Conservation (phyloP, 805 yeast genomes). For the Yamadazyma phyllophila region DNA sequence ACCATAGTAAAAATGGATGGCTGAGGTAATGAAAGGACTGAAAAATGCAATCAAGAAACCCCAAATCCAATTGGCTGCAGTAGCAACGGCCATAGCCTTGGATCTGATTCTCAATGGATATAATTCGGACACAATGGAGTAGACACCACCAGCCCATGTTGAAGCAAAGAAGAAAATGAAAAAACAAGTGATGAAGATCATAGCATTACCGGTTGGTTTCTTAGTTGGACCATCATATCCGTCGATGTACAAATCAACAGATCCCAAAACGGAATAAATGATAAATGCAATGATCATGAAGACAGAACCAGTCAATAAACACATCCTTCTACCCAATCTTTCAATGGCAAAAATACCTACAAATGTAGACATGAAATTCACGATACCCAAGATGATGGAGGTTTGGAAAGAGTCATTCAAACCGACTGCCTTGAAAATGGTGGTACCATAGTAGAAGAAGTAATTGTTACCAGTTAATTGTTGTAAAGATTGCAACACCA, state of each 20-base stretch:
- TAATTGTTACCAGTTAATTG: conserved; percentile 64
- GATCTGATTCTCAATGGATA: conserved; percentile 66
- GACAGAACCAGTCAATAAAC: conserved; percentile 43
- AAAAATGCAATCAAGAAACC: conserved; percentile 61
- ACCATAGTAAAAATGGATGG: conserved; percentile 66
- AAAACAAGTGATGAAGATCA: conserved; percentile 65
- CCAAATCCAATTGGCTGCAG: conserved; percentile 66
- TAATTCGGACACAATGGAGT: conserved; percentile 63
- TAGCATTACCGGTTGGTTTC: conserved; percentile 55
- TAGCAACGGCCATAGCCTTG: conserved; percentile 62
- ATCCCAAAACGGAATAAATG: conserved; percentile 61
- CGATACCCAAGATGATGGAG: conserved; percentile 52
- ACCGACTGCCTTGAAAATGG: conserved; percentile 53
- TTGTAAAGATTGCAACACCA: conserved; percentile 56
- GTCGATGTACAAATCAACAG: conserved; percentile 42
- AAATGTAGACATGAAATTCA: conserved; percentile 55
- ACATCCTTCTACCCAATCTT: conserved; percentile 46
- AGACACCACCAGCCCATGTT: conserved; percentile 75
- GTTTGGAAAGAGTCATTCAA: conserved; percentile 53
- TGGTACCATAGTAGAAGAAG: conserved; percentile 60
- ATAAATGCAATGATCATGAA: conserved; percentile 57
- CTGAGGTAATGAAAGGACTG: conserved; percentile 61
- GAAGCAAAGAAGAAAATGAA: conserved; percentile 67
- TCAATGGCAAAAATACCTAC: conserved; percentile 52
- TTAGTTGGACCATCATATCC: conserved; percentile 37